phyloP scores from a whole-genome alignment of 345 rosid genomes.

The Moricandia moricandioides region DNA sequence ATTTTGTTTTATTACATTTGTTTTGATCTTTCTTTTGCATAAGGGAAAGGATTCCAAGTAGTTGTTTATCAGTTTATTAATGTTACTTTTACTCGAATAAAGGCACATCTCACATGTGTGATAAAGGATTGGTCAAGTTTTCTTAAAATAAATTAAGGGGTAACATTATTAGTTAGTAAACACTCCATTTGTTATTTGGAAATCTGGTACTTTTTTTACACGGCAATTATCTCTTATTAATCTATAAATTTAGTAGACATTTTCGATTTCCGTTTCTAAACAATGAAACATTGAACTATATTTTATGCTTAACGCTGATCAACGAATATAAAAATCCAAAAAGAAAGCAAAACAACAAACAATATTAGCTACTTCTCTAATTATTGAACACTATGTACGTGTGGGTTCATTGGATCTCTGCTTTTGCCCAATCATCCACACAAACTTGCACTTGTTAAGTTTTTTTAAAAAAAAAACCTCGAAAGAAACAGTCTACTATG shows the following conservation, averaged over 20 bases:
- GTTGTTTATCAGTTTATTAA: neutral
- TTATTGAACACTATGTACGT: neutral
- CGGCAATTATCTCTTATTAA: neutral
- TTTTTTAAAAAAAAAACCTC: neutral
- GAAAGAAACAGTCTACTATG: neutral
- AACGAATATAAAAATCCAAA: neutral
- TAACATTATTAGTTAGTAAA: neutral
- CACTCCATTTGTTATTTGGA: neutral
- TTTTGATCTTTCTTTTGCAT: neutral
- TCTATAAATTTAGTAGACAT: neutral
- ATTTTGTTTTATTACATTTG: no score
- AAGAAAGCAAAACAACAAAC: neutral
- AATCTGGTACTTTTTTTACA: neutral
- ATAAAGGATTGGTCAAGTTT: slow-evolving; percentile 19
- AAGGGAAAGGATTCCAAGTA: slow-evolving; percentile 15
- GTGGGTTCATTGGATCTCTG: slow-evolving; percentile 18
- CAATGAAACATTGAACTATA: neutral
- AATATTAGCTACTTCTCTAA: neutral
- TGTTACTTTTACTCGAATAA: neutral
- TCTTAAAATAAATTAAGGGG: neutral
- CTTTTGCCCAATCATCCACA: slow-evolving; percentile 8
- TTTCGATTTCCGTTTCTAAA: neutral
- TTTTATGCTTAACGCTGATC: neutral
- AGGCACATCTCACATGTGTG: slow-evolving; percentile 27
- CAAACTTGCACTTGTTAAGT: neutral